These are phyloP conservation scores for Termitomyces sp. DNA, from an alignment of 768 basidiomycete genomes.

Conservation along the genomic window DNA sequence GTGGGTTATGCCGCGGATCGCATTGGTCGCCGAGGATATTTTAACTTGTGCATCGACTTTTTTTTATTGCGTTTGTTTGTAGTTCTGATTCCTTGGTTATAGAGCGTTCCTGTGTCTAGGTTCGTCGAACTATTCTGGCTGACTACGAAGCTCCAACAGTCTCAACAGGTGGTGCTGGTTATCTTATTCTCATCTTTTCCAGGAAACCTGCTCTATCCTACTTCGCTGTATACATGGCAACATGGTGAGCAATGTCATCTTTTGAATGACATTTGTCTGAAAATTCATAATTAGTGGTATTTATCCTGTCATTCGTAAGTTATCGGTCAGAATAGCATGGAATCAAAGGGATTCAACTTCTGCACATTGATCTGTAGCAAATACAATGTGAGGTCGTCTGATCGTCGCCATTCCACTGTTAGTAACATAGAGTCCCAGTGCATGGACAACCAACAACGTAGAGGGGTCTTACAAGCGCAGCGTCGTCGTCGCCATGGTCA, in stretches of 20 bases:
- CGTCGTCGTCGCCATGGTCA: conserved; percentile 65
- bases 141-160: neutral
- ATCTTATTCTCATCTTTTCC: conserved; percentile 65
- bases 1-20: conserved; percentile 64
- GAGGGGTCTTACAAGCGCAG: conserved; percentile 76
- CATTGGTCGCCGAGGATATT: conserved; percentile 51
- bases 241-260: conserved; percentile 39
- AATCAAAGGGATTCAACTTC: neutral
- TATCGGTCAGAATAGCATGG: neutral
- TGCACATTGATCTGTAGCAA: conserved; percentile 33
- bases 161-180: conserved; percentile 48
- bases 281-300: conserved; percentile 46
- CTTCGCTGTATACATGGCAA: conserved; percentile 66
- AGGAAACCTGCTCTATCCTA: conserved; percentile 62
- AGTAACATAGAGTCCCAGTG: conserved; percentile 22
- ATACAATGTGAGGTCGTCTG: conserved; percentile 35
- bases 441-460: conserved; percentile 64
- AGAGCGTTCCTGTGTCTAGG: conserved; percentile 33
- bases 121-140: conserved; percentile 19
- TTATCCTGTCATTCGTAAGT: conserved; percentile 66
- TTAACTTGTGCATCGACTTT: conserved; percentile 49
- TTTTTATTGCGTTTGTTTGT: neutral
- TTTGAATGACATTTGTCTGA: neutral
- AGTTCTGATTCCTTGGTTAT: neutral
- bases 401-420: neutral